Evolutionary conservation across 805 yeast genomes (phyloP), one percentile per base, ranked within the genome.

Genomic region (Lipomyces sp.): DNA sequence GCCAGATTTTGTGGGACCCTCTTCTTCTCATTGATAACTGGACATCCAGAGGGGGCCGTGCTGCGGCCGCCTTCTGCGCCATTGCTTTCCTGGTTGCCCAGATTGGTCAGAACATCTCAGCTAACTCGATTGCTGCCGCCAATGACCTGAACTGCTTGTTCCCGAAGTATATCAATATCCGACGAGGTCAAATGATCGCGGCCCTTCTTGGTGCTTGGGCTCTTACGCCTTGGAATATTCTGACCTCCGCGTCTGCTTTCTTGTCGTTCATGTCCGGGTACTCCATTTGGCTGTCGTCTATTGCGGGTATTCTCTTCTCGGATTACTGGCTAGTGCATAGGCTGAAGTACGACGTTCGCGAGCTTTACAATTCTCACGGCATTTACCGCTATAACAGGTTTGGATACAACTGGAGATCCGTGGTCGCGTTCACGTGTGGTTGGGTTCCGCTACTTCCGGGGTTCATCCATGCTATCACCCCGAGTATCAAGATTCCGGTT

Each of bases 91-190:
- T 82, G 6, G 66, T 83, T 51, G 86, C 86, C 43, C 88, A 83
- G 70, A 66, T 83, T 53, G 88, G 87, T 63, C 81, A 86, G 2
- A 84, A 84, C 62, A 78, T 84, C 52, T 74, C 84, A 5, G 73
- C 73, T 37, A 70, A 70, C 61, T 71, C 73, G 22, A 65, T 70
- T 35, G 66, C 72, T 3, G 68, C 70, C 45, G 74, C 72, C 41
- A 71, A 71, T 6, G 75, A 70, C 47, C 22, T 49, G 11, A 44
- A 55, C 41, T 48, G 47, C 0, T 60, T 75, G 59, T 63, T 73
- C 45, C 80, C 80, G 2, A 67, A 70, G 36, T 74, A 66, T 63
- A 58, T 76, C 53, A 75, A 69, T 64, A 85, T 87, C 61, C 74
- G 95, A 65, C 77, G 95, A 33, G 82, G 81, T 28, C 74, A 78